Base-by-base conservation (phyloP, 129 eudicot species). In the Lactuca sativa region DNA sequence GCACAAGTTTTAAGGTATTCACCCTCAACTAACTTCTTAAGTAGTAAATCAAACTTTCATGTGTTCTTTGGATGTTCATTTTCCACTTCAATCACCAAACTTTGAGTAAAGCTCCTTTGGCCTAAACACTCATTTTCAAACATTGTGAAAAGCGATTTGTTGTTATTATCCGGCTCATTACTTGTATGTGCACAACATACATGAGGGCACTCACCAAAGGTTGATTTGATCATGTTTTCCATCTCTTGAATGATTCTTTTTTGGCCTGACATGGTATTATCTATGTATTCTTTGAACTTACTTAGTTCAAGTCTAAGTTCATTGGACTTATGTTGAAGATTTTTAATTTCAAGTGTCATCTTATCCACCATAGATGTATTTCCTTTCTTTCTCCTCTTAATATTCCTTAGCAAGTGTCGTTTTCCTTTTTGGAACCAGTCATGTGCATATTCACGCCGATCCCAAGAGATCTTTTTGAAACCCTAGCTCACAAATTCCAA, bases 361-460 rank as follows among this genome's bases (percentile, higher is more conserved):
- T 55, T 64, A 5, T 40, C 72, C 13, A 25, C 21, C 21, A 34
- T 49, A 13, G 62, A 62, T 13, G 37, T 0, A 17, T 18, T 62
- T 34, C 9, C 36, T 21, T 51, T 72, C 31, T 34, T 72, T 61
- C 69, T 49, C 13, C 59, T 72, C 62, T 61, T 72, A 30, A 51
- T 60, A 47, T 72, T 30, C 40, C 33, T 62, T 9, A 72, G 13
- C 69, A 72, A 61, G 32, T 62, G 69, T 0, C 60, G 69, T 51
- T 72, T 41, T 65, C 72, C 78, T 59, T 65, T 55, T 56, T 74
- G 71, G 40, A 74, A 74, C 66, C 72, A 74, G 37, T 40, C 36
- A 56, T 74, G 58, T 56, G 78, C 72, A 43, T 74, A 74, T 43
- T 56, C 73, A 0, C 59, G 78, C 47, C 51, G 38, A 56, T 74